phyloP scores from a whole-genome alignment of 2,329 filamentous ascomycete genomes.

The Ceratocystis destructans region DNA sequence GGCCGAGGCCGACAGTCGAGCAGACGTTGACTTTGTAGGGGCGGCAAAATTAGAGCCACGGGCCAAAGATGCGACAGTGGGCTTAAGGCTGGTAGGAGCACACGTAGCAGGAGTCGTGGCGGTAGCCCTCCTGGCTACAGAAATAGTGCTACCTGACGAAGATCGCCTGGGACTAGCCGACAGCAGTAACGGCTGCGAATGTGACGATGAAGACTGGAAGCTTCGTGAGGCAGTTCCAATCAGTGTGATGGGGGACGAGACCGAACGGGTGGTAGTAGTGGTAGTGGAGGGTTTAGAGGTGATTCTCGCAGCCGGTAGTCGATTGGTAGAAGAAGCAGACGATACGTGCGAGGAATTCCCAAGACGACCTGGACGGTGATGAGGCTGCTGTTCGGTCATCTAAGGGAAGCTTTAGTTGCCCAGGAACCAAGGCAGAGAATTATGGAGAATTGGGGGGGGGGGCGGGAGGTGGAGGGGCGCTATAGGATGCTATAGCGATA shows the following conservation, averaged over 20 bases:
- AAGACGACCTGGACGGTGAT: slow-evolving; percentile 11
- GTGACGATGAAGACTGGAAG: slow-evolving; percentile 4
- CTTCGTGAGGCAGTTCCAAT: background rate
- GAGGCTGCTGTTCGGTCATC: slow-evolving; percentile 16
- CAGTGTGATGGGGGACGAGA: slow-evolving; percentile 14
- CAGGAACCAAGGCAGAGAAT: slow-evolving; percentile 18
- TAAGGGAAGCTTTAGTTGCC: slow-evolving; percentile 15
- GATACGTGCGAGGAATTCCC: slow-evolving; percentile 10
- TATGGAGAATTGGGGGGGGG: background rate
- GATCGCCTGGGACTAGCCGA: background rate
- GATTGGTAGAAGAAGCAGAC: background rate
- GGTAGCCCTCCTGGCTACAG: background rate
- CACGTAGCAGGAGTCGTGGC: background rate
- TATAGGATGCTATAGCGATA: background rate
- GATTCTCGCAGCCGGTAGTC: background rate
- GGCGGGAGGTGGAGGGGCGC: background rate
- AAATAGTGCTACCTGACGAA: background rate
- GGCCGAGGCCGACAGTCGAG: background rate
- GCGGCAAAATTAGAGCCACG: slow-evolving; percentile 14
- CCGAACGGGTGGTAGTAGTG: slow-evolving; percentile 3
- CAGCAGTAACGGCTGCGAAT: background rate
- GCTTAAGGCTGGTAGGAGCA: slow-evolving; percentile 7
- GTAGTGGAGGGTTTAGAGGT: background rate
- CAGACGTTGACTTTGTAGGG: slow-evolving; percentile 4
- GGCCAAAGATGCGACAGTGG: slow-evolving; percentile 16